Evolutionary conservation across 2,329 filamentous ascomycete genomes (phyloP).

Genomic region (Coleophoma eucalyptorum): DNA sequence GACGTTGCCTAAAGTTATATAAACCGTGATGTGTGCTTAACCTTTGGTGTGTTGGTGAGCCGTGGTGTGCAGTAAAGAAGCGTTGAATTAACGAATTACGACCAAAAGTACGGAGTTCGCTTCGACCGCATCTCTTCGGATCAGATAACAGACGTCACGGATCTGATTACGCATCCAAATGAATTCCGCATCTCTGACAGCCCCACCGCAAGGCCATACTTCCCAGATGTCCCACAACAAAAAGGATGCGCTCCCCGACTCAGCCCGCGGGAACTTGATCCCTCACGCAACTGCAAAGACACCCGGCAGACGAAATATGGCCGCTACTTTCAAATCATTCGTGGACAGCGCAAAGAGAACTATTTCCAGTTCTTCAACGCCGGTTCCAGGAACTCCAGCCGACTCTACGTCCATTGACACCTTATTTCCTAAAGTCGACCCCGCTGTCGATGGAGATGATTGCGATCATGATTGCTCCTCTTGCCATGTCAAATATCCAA

Average conservation of each 20-base stretch:
- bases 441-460: constrained; percentile 80
- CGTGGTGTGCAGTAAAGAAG: no score
- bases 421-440: constrained; percentile 73
- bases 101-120: neutral
- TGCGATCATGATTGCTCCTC: constrained; percentile 83
- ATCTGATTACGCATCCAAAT: constrained; percentile 1
- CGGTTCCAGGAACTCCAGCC: constrained; percentile 16
- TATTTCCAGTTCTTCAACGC: constrained; percentile 19
- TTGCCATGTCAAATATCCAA: constrained; percentile 77
- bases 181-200: neutral
- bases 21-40: no score
- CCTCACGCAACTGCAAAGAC: neutral
- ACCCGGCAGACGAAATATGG: constrained; percentile 11
- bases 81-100: no score
- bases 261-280: neutral
- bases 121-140: neutral
- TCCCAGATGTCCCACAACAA: constrained; percentile 4
- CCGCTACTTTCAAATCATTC: constrained; percentile 21
- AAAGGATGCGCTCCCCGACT: neutral
- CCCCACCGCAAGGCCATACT: neutral
- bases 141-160: neutral
- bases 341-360: constrained; percentile 19
- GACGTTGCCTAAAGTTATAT: no score
- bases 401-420: constrained; percentile 14
- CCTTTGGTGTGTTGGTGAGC: no score